phyloP scores from a whole-genome alignment of 345 rosid genomes.

The Salix brachista region DNA sequence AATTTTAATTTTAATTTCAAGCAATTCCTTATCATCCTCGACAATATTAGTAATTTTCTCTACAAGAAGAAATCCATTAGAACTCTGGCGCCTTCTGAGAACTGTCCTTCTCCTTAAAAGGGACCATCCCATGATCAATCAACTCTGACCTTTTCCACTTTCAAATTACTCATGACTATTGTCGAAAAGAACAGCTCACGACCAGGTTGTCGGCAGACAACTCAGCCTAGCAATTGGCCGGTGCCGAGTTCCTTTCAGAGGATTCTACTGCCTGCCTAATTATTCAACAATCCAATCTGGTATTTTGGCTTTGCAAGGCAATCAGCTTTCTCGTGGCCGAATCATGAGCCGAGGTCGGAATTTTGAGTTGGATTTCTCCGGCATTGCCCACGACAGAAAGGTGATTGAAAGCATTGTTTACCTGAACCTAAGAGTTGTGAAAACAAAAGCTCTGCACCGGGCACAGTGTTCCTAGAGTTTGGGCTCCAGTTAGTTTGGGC shows the following conservation, averaged over 20 bases:
- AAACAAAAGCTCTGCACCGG: background rate
- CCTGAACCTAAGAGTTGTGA: conserved; percentile 3
- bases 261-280: background rate
- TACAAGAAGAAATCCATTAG: too few species aligned
- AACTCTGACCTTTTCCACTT: background rate
- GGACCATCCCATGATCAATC: background rate
- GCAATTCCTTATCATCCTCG: too few species aligned
- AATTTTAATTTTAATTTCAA: too few species aligned
- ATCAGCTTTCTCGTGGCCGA: background rate
- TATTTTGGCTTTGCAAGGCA: background rate
- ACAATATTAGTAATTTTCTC: too few species aligned
- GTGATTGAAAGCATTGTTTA: conserved; percentile 6
- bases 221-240: conserved; percentile 4
- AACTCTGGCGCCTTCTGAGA: background rate
- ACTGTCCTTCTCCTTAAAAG: background rate
- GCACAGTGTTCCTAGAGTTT: background rate
- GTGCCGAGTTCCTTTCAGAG: background rate
- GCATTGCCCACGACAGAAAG: background rate
- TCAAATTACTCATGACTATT: background rate
- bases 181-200: background rate
- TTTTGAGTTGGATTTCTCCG: background rate
- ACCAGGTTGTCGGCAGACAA: background rate
- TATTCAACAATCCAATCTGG: background rate
- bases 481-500: background rate
- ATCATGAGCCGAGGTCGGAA: background rate